A percentile compares a stretch with the other conserved stretches of the same genome.
These are phyloP conservation scores for Erythrophleum ivorense DNA, from an alignment of 331 rosid genomes.

Conservation along the genomic window DNA sequence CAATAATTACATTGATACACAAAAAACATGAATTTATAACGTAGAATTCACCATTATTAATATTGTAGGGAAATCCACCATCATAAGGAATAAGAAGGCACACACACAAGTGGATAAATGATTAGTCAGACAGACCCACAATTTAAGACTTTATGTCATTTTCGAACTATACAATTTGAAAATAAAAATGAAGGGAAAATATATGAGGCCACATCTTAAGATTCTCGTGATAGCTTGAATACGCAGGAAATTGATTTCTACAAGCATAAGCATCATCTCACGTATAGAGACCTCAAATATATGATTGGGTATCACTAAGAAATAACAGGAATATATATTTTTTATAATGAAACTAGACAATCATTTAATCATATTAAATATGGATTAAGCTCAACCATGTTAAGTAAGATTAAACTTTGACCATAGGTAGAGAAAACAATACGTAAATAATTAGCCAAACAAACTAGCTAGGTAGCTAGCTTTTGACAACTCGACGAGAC, in stretches of 20 bases:
- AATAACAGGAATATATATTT: conserved; percentile 38
- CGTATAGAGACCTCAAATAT: conserved; percentile 40
- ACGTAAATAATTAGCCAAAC: background rate
- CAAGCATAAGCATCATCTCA: conserved; percentile 74
- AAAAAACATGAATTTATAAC: background rate
- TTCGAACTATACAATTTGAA: conserved; percentile 45
- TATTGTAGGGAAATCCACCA: conserved; percentile 41
- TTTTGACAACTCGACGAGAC: conserved; percentile 4
- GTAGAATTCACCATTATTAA: background rate
- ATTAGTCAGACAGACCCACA: conserved; percentile 44
- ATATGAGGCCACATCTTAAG: conserved; percentile 47
- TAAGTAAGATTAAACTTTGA: background rate
- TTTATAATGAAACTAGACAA: conserved; percentile 12
- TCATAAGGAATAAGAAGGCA: conserved; percentile 47
- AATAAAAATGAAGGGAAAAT: background rate
- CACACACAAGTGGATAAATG: conserved; percentile 45
- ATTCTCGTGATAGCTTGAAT: conserved; percentile 77
- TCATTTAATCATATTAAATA: conserved; percentile 19
- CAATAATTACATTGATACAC: background rate
- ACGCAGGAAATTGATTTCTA: conserved; percentile 83
- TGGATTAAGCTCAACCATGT: conserved; percentile 8
- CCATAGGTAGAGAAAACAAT: background rate
- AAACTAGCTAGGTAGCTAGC: background rate
- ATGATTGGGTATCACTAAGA: conserved; percentile 53
- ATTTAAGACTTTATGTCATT: conserved; percentile 64